phyloP scores from a whole-genome alignment of 371 early-diverging fungal genomes.

The Haplosporangium sp. region DNA sequence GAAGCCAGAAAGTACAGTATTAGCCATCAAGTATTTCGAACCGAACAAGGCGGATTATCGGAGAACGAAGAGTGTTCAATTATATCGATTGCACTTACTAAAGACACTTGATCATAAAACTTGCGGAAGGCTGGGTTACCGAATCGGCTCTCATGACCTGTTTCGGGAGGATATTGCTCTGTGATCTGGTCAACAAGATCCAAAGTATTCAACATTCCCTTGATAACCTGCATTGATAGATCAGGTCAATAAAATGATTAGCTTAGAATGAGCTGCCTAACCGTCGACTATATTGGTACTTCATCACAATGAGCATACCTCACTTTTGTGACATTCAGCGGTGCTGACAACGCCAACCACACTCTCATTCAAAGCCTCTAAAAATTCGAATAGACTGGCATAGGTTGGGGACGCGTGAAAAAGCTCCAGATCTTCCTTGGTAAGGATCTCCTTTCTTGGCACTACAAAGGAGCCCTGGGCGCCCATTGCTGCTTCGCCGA shows the following conservation, averaged over 20 bases:
- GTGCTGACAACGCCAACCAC: slow-evolving; percentile 74
- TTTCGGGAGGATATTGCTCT: slow-evolving; percentile 80
- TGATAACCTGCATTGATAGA: slow-evolving; percentile 59
- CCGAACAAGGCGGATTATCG: too few relatives aligned
- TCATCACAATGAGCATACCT: slow-evolving; percentile 12
- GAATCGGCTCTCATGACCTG: slow-evolving; percentile 84
- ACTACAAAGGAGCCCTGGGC: slow-evolving; percentile 28
- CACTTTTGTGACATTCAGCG: slow-evolving; percentile 62
- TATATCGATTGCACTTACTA: slow-evolving; percentile 55
- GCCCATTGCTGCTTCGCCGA: slow-evolving; percentile 7
- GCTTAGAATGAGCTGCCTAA: not conserved
- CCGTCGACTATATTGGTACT: not conserved
- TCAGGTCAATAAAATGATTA: not conserved
- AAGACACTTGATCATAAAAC: slow-evolving; percentile 76
- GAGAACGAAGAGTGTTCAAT: not conserved
- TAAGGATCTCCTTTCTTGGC: slow-evolving; percentile 82
- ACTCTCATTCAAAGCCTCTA: slow-evolving; percentile 76
- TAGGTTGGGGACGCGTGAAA: slow-evolving; percentile 79
- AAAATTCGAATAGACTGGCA: slow-evolving; percentile 72
- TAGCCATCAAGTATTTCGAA: not conserved
- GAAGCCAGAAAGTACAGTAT: not conserved
- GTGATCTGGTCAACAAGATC: slow-evolving; percentile 71
- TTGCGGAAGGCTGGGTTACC: slow-evolving; percentile 93
- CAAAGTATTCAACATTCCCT: slow-evolving; percentile 70
- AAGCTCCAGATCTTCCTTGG: slow-evolving; percentile 84